Evolutionary conservation across 169 alveolate species (phyloP).

Genomic region (Plasmodium vivax): DNA sequence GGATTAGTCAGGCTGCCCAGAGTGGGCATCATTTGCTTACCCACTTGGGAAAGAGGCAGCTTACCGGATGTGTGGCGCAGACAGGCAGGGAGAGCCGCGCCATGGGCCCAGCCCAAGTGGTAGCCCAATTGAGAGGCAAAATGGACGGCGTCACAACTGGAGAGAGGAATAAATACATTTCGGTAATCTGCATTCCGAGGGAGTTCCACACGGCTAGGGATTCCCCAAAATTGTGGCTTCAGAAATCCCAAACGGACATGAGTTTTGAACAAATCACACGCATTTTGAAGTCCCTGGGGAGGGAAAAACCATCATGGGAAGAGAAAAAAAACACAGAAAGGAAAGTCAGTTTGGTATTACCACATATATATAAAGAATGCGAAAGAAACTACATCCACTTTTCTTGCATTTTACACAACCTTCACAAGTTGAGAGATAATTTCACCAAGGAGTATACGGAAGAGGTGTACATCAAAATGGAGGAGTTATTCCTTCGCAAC

Average conservation of each 20-base stretch:
- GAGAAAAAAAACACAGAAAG: constrained; percentile 35
- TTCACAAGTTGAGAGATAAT: constrained; percentile 49
- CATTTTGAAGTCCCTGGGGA: constrained; percentile 32
- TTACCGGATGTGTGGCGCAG: neutral
- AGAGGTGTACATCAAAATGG: constrained; percentile 29
- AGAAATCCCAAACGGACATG: neutral
- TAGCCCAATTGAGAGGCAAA: neutral
- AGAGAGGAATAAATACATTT: neutral
- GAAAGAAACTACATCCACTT: constrained; percentile 42
- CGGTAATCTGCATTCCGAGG: neutral
- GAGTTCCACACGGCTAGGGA: neutral
- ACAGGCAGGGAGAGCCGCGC: neutral
- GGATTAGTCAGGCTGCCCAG: neutral
- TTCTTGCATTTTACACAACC: constrained; percentile 51
- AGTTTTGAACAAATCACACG: constrained; percentile 3
- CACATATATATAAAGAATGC: constrained; percentile 63
- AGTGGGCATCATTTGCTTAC: neutral
- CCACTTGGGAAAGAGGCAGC: neutral
- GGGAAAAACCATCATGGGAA: neutral
- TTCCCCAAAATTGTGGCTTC: neutral
- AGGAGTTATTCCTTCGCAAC: constrained; percentile 12
- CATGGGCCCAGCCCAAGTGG: neutral
- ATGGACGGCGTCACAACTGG: neutral
- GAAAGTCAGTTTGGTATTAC: constrained; percentile 28
- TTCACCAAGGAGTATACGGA: constrained; percentile 33